A percentile compares a stretch with the other conserved stretches of the same genome.
phyloP scores from a whole-genome alignment of 345 rosid species.

The Syzygium aqueum region DNA sequence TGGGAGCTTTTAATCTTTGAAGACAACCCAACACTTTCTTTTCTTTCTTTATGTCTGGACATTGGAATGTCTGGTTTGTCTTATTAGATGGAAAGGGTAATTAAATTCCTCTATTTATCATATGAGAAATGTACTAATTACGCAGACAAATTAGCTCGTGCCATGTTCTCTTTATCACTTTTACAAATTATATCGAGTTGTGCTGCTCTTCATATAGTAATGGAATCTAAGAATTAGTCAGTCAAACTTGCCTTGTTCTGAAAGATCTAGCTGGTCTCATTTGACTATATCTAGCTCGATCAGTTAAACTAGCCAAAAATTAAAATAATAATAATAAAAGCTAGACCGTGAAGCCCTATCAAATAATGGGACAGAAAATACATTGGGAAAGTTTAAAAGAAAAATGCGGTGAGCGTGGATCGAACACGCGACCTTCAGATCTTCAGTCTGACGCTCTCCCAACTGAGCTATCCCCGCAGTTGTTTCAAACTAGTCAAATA shows the following conservation, averaged over 20 bases:
- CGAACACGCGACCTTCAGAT: slow-evolving; percentile 99
- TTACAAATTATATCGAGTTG: not conserved
- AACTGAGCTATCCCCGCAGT: slow-evolving; percentile 86
- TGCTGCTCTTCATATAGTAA: not conserved
- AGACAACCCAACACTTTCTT: not conserved
- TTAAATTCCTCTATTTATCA: not conserved
- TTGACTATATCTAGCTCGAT: not conserved
- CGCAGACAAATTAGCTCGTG: not conserved
- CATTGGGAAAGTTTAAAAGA: not conserved
- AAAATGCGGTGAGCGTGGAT: slow-evolving; percentile 82
- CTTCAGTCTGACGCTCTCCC: slow-evolving; percentile 99
- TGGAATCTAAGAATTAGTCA: not conserved
- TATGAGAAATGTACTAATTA: not conserved
- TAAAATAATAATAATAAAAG: too few relatives aligned
- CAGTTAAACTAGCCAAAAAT: not conserved
- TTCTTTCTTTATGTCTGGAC: not conserved
- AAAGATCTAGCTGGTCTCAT: not conserved
- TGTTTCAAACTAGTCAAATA: rapidly evolving
- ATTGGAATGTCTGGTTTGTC: not conserved
- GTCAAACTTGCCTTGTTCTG: not conserved
- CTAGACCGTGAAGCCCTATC: not conserved
- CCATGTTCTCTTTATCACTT: not conserved
- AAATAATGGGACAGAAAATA: not conserved
- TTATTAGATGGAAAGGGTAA: not conserved
- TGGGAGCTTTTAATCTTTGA: not conserved